These are phyloP conservation scores for Aspergillus sclerotioniger DNA, from an alignment of 495 filamentous ascomycete genomes.

Conservation along the genomic window DNA sequence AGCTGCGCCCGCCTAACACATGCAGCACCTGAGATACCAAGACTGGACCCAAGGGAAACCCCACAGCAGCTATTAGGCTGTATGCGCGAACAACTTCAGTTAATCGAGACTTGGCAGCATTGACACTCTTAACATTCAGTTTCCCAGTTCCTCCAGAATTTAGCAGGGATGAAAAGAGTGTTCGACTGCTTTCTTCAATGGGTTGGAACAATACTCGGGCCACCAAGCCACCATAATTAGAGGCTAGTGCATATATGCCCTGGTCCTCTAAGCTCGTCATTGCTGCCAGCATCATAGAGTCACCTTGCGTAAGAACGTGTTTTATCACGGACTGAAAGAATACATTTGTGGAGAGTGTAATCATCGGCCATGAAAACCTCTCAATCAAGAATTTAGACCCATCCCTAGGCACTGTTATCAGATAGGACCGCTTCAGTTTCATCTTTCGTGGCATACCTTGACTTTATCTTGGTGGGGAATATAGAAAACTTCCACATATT, in stretches of 20 bases:
- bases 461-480: conserved; percentile 39
- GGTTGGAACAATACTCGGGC: conserved; percentile 93
- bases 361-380: conserved; percentile 64
- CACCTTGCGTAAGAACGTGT: conserved; percentile 89
- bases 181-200: conserved; percentile 86
- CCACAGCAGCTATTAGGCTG: conserved; percentile 62
- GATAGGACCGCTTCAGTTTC: not conserved
- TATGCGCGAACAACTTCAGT: conserved; percentile 39
- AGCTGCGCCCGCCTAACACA: conserved; percentile 69
- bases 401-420: conserved; percentile 23
- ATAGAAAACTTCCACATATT: conserved; percentile 57
- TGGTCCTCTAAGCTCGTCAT: conserved; percentile 75
- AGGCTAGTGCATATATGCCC: conserved; percentile 89
- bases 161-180: conserved; percentile 75
- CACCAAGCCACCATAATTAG: conserved; percentile 89
- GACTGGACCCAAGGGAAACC: conserved; percentile 66
- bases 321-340: conserved; percentile 88
- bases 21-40: conserved; percentile 68
- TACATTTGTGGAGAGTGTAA: conserved; percentile 69
- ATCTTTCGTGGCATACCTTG: conserved; percentile 35
- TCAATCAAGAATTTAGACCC: conserved; percentile 51
- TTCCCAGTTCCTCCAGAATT: conserved; percentile 21
- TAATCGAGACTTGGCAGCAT: conserved; percentile 34
- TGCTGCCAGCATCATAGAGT: conserved; percentile 78
- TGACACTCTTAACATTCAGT: conserved; percentile 16